A percentile compares a stretch with the other conserved stretches of the same genome.
These are phyloP conservation scores for Skeletonema menzelii DNA, from an alignment of 108 stramenopile genomes.

Conservation along the genomic window DNA sequence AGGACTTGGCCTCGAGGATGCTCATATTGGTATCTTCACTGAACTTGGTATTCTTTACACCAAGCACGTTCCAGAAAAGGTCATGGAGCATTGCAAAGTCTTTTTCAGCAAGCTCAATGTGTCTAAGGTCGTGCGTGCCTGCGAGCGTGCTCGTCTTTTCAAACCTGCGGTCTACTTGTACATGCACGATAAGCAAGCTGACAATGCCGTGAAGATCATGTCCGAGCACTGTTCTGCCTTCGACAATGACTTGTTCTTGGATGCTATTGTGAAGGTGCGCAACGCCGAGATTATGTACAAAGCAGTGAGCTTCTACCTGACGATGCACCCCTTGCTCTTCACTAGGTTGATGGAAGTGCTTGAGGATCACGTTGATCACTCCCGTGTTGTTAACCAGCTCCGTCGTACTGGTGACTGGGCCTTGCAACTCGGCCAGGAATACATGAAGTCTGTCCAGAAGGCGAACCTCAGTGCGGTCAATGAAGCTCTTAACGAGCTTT, in stretches of 20 bases:
- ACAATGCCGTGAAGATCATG: conserved; percentile 98
- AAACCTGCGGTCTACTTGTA: conserved; percentile 96
- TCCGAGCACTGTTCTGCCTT: conserved; percentile 94
- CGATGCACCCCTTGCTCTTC: conserved; percentile 88
- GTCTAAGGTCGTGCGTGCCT: conserved; percentile 97
- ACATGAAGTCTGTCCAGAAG: conserved; percentile 97
- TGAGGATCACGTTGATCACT: conserved; percentile 94
- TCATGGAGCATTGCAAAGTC: conserved; percentile 99
- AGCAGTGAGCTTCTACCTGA: conserved; percentile 95
- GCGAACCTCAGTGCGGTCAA: conserved; percentile 97
- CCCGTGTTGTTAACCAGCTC: conserved; percentile 96
- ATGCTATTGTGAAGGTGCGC: conserved; percentile 94
- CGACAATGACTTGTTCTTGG: conserved; percentile 96
- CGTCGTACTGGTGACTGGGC: conserved; percentile 94
- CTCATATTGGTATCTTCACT: conserved; percentile 99
- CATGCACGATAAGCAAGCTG: conserved; percentile 97
- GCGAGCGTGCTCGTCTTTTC: conserved; percentile 97
- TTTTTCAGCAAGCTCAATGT: conserved; percentile 98
- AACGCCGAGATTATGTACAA: conserved; percentile 99
- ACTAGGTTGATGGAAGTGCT: conserved; percentile 94
- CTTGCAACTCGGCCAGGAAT: conserved; percentile 87
- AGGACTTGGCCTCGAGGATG: conserved; percentile 97
- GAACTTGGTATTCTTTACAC: conserved; percentile 99
- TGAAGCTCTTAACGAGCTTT: conserved; percentile 98
- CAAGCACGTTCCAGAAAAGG: conserved; percentile 97